phyloP scores from a whole-genome alignment of 2,329 filamentous ascomycete species.

The Raffaelea arxii region DNA sequence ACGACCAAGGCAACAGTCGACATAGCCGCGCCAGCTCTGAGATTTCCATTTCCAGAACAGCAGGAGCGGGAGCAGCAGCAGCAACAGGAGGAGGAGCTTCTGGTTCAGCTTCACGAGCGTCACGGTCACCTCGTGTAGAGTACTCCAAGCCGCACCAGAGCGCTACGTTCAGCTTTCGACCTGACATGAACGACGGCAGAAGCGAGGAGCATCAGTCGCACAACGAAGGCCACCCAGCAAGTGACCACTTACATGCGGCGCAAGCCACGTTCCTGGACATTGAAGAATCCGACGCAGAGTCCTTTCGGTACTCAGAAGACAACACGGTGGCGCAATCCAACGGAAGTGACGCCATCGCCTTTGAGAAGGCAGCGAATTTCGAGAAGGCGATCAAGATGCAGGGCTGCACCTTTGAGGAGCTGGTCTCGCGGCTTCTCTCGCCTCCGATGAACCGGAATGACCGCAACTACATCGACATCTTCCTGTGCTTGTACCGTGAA shows the following conservation, averaged over 20 bases:
- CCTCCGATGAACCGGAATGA: slow-evolving; percentile 80
- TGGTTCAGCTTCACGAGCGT: slow-evolving; percentile 26
- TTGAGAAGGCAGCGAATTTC: slow-evolving; percentile 55
- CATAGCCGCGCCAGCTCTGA: slow-evolving; percentile 65
- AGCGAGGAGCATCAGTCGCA: no score
- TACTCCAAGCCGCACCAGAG: slow-evolving; percentile 24
- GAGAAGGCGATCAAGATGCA: slow-evolving; percentile 39
- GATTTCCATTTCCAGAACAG: slow-evolving; percentile 48
- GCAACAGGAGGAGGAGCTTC: slow-evolving; percentile 39
- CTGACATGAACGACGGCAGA: slow-evolving; percentile 36
- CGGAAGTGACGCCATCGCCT: no score
- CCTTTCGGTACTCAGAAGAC: slow-evolving; percentile 56
- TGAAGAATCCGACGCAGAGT: slow-evolving; percentile 62
- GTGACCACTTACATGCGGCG: slow-evolving; percentile 40
- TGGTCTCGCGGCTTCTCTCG: slow-evolving; percentile 79
- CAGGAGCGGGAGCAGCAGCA: slow-evolving; percentile 25
- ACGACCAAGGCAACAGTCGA: slow-evolving; percentile 44
- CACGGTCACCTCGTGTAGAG: slow-evolving; percentile 39
- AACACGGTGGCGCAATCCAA: slow-evolving; percentile 56
- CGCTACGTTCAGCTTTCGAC: slow-evolving; percentile 19
- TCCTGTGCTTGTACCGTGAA: slow-evolving; percentile 87
- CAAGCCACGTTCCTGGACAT: slow-evolving; percentile 53
- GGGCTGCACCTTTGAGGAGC: slow-evolving; percentile 54
- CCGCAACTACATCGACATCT: slow-evolving; percentile 77
- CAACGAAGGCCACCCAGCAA: no score